A percentile compares a stretch with the other conserved stretches of the same genome.
Conservation (phyloP, 1,139 yeast species). For the Blastobotrys ciferrii region DNA sequence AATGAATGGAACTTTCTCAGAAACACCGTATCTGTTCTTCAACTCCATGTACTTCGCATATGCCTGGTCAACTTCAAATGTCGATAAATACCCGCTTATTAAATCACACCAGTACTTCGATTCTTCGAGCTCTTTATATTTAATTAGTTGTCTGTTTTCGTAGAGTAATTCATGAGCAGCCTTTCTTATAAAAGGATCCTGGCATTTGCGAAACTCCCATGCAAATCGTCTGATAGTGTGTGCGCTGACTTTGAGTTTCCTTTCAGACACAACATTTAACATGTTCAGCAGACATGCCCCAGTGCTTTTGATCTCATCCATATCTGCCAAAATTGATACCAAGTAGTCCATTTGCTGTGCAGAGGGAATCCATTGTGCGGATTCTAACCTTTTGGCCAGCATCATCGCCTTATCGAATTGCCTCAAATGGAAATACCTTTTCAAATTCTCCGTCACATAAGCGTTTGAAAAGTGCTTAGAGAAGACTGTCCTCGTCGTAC, state of each 20-base stretch:
- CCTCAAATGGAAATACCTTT: conserved; percentile 12
- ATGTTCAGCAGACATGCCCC: conserved; percentile 2
- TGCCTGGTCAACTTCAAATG: conserved; percentile 3
- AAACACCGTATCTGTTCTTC: background rate
- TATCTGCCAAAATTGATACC: background rate
- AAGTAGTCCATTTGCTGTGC: conserved; percentile 5
- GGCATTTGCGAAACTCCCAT: conserved; percentile 1
- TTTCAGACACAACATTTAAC: background rate
- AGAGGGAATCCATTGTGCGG: conserved; percentile 1
- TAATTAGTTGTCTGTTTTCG: background rate
- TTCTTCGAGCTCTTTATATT: background rate
- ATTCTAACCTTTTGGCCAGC: conserved; percentile 9
- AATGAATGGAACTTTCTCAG: background rate
- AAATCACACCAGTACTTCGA: background rate
- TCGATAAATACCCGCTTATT: conserved; percentile 1
- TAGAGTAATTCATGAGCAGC: background rate
- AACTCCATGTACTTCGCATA: background rate
- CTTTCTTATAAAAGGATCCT: background rate
- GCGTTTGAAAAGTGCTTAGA: background rate
- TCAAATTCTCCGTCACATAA: conserved; percentile 3
- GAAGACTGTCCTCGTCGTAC: background rate
- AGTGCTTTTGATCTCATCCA: background rate
- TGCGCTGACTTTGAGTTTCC: conserved; percentile 1
- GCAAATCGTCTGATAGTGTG: background rate
- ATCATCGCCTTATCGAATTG: conserved; percentile 13